Evolutionary conservation across 805 yeast species (phyloP), one percentile per base, ranked within the genome.

Genomic region (Candida gorgasii): DNA sequence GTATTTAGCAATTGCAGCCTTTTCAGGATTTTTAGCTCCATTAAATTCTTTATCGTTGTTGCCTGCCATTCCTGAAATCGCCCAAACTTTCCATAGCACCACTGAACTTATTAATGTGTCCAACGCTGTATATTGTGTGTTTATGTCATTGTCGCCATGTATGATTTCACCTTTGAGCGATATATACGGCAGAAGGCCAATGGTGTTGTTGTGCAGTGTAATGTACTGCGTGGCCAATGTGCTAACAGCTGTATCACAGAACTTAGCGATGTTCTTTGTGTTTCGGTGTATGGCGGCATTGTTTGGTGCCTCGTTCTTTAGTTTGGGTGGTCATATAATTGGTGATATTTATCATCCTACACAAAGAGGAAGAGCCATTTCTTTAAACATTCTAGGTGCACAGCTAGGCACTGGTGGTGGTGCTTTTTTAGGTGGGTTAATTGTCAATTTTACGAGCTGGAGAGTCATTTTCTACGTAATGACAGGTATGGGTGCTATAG

Each of bases 321-420:
- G 76, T 28, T 64, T 78, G 20, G 82, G 82, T 2, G 80, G 80
- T 3, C 65, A 68, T 14, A 63, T 77, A 8, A 61, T 78, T 11
- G 75, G 77, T 14, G 84, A 78, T 53, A 65, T 77, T 29, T 75
- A 68, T 52, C 58, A 57, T 4, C 82, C 82, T 0, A 65, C 63
- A 14, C 70, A 75, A 48, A 58, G 84, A 50, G 84, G 82, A 2
- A 61, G 59, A 8, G 77, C 76, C 1, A 70, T 78, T 72, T 73
- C 79, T 2, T 63, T 73, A 61, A 61, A 72, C 8, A 57, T 79
- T 4, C 51, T 67, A 8, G 83, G 83, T 0, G 63, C 79, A 1
- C 82, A 78, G 48, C 39, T 76, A 1, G 84, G 82, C 0, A 76
- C 81, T 5, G 75, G 79, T 1, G 40, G 76, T 31, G 81, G 80